Base-by-base conservation (phyloP, 352 stramenopile species). In the Phytophthora sp. region DNA sequence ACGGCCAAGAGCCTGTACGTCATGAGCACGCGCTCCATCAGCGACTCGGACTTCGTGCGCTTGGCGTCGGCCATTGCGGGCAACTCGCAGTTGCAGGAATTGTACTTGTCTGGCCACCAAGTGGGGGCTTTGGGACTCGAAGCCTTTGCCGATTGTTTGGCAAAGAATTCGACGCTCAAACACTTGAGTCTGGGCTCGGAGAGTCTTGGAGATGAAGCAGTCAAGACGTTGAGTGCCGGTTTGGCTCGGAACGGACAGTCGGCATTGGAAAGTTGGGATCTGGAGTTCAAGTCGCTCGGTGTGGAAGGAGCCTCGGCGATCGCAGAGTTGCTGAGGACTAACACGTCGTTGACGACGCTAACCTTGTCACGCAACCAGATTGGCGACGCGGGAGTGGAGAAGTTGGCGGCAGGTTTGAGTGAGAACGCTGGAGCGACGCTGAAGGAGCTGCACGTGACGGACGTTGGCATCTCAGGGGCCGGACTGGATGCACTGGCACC, bases 81-180 rank as follows among this genome's bases (percentile, higher is more conserved):
- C 50, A 89, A 90, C 72, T 73, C 75, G 35, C 62, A 75, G 50
- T 71, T 95, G 26, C 67, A 91, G 51, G 86, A 92, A 55, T 74
- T 95, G 24, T 95, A 91, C 50, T 46, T 93, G 49, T 93, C 86
- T 0, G 82, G 86, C 23, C 86, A 93, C 55, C n/a, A 67, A n/a
- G 62, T 95, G 26, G 75, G 76, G 15, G 43, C 44, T 0, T 50
- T 61, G 4, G 77, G 70, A 3, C 34, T 91, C 5, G 53, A 69
- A 21, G 80, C 82, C 1, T 93, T 93, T 66, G 84, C 77, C 2
- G 74, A 90, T 34, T 82, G 78, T 26, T 63, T 95, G 21, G 80
- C 84, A n/a, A 58, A 39, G 12, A 95, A 95, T 52, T 68, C 62
- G 51, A 77, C 84, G 48, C 78, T 95, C 2, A 72, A 79, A 38